Percentiles rank a stretch among this genome's conserved stretches.
Evolutionary conservation across 2,329 filamentous ascomycete genomes (phyloP).

Genomic region (Aspergillus sp.): DNA sequence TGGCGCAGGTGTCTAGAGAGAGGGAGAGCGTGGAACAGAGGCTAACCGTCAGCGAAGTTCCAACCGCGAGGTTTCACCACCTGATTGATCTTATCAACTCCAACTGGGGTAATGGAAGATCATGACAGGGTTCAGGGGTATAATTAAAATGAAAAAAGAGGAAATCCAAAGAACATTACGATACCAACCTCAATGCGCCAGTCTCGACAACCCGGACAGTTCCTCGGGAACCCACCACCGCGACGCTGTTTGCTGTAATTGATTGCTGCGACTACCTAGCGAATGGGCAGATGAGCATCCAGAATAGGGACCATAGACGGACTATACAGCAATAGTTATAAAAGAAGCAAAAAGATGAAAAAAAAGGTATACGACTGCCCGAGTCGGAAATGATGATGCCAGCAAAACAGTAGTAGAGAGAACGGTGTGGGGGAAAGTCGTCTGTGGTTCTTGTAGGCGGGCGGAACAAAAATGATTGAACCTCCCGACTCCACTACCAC

Average conservation of each 20-base stretch:
- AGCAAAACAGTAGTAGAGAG: background rate
- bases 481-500: background rate
- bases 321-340: background rate
- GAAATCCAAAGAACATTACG: conserved; percentile 2
- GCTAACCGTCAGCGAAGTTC: background rate
- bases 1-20: conserved; percentile 29
- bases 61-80: background rate
- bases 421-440: background rate
- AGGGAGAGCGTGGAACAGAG: conserved; percentile 7
- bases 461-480: background rate
- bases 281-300: background rate
- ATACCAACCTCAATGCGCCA: conserved; percentile 36
- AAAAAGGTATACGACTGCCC: background rate
- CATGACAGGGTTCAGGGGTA: background rate
- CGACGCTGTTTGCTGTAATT: background rate
- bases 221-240: conserved; percentile 9
- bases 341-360: background rate
- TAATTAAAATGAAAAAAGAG: background rate
- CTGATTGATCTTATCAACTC: conserved; percentile 1
- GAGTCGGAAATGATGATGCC: background rate
- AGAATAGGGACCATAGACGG: background rate
- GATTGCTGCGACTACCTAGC: background rate
- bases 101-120: conserved; percentile 7
- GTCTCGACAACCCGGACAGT: conserved; percentile 23
- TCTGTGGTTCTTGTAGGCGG: background rate